phyloP scores from a whole-genome alignment of 352 stramenopile species.

The Pythium sp. region DNA sequence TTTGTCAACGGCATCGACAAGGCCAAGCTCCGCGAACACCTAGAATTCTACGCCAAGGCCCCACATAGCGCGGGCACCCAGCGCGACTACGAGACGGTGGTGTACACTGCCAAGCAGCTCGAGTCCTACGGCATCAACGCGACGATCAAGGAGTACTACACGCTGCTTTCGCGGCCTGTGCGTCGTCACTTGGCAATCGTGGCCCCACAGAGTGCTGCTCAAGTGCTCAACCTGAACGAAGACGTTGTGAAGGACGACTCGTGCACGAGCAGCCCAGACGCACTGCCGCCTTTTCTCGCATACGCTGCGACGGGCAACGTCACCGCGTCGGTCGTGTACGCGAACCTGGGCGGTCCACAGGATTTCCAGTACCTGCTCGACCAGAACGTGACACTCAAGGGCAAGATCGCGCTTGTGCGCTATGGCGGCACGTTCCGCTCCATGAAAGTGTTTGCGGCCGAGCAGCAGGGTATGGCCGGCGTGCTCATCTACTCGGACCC shows the following conservation, averaged over 20 bases:
- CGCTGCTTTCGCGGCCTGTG: constrained; percentile 63
- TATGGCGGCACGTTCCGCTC: constrained; percentile 78
- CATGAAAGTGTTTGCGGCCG: constrained; percentile 83
- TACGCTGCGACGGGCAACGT: constrained; percentile 81
- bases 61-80: constrained; percentile 42
- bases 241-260: constrained; percentile 55
- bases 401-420: constrained; percentile 81
- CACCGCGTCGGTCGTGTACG: constrained; percentile 78
- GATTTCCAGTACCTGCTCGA: constrained; percentile 81
- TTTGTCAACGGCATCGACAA: constrained; percentile 12
- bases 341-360: constrained; percentile 77
- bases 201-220: constrained; percentile 24
- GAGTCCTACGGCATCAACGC: constrained; percentile 60
- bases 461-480: constrained; percentile 68
- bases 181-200: constrained; percentile 45
- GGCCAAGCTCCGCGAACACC: constrained; percentile 10
- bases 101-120: constrained; percentile 58
- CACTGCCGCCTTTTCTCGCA: constrained; percentile 73
- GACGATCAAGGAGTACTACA: constrained; percentile 65
- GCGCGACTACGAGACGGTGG: constrained; percentile 57
- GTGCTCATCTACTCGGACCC: constrained; percentile 91
- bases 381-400: constrained; percentile 65
- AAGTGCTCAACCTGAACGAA: constrained; percentile 58
- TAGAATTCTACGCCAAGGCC: constrained; percentile 18
- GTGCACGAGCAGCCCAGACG: constrained; percentile 53